A percentile compares a stretch with the other conserved stretches of the same genome.
These are phyloP conservation scores for Chlorella sp. DNA, from an alignment of 139 green algal genomes.

Conservation along the genomic window DNA sequence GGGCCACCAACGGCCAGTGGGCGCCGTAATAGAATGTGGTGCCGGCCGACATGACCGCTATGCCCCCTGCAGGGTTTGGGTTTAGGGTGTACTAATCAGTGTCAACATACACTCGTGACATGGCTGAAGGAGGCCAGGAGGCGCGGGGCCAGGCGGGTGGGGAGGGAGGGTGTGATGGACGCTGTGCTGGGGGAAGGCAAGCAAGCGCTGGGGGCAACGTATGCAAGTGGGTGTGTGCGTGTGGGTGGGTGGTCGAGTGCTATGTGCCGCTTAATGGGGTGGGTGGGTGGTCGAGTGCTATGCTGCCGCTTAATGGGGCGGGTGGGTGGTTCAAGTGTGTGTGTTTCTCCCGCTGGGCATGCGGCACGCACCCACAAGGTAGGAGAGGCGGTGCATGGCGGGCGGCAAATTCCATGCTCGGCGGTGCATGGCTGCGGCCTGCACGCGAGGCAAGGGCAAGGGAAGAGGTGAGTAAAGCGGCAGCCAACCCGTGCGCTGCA, in stretches of 20 bases:
- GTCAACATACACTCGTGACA: no score
- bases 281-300: no score
- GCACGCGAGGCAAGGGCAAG: no score
- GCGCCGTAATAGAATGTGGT: not conserved
- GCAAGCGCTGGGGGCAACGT: not conserved
- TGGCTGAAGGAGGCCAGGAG: no score
- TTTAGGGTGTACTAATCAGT: no score
- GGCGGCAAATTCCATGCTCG: slow-evolving; percentile 7
- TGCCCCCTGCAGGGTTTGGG: not conserved
- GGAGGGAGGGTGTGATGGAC: not conserved
- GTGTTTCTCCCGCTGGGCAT: no score
- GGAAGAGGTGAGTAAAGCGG: no score
- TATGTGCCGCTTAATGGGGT: no score
- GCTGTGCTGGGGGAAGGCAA: not conserved
- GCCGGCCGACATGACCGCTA: not conserved
- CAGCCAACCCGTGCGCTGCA: no score
- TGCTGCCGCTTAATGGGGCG: no score
- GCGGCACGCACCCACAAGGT: not conserved
- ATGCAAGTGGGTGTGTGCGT: not conserved
- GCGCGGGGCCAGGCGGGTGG: not conserved
- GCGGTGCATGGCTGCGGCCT: not conserved
- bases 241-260: not conserved
- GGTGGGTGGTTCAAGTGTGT: no score
- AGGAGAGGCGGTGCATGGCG: slow-evolving; percentile 8
- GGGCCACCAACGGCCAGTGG: not conserved